phyloP scores from a whole-genome alignment of 805 yeast species.

The Wickerhamiella nectarea region DNA sequence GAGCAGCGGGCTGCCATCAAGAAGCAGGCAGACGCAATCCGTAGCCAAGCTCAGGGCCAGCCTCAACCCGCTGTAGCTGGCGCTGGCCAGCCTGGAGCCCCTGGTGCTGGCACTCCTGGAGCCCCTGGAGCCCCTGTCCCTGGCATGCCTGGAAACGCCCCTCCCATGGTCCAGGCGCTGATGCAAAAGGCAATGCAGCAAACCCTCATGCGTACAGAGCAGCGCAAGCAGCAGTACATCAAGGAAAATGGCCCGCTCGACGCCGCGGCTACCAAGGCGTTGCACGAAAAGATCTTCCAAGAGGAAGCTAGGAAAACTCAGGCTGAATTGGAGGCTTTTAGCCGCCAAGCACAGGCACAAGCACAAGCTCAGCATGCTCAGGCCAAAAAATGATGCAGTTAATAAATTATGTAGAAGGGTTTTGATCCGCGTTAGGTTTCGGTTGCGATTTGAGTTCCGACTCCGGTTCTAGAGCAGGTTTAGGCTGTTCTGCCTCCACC shows the following conservation, averaged over 20 bases:
- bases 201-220: constrained; percentile 13
- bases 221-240: constrained; percentile 13
- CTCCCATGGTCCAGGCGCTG: constrained; percentile 9
- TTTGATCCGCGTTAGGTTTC: background rate
- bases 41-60: background rate
- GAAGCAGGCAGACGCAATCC: constrained; percentile 1
- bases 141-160: constrained; percentile 8
- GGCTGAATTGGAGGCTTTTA: constrained; percentile 12
- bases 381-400: background rate
- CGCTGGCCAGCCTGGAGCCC: background rate
- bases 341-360: constrained; percentile 11
- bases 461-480: too few species aligned
- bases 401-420: background rate
- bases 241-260: constrained; percentile 12
- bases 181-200: constrained; percentile 13
- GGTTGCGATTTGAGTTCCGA: too few species aligned
- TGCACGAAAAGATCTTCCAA: constrained; percentile 14
- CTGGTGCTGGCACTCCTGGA: background rate
- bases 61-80: background rate
- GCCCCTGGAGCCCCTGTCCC: constrained; percentile 1
- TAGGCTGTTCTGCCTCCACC: too few species aligned
- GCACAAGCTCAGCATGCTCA: constrained; percentile 1
- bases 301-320: constrained; percentile 18
- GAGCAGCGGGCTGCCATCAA: constrained; percentile 7
- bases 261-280: constrained; percentile 13